A percentile compares a stretch with the other conserved stretches of the same genome.
These are phyloP conservation scores for Backusella westeae DNA, from an alignment of 192 early-diverging fungal species.

Conservation along the genomic window DNA sequence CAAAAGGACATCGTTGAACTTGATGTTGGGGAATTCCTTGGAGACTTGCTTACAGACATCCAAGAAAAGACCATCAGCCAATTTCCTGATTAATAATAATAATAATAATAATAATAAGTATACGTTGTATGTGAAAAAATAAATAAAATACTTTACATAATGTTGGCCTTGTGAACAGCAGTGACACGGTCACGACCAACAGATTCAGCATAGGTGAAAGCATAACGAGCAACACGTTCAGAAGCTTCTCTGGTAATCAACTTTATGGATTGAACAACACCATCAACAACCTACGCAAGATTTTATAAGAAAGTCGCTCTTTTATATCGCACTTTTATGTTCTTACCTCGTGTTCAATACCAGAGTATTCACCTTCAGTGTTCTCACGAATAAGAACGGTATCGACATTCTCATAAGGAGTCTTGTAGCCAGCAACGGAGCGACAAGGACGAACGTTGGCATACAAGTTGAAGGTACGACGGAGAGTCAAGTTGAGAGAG, in stretches of 20 bases:
- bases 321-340: not conserved
- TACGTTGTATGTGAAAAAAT: not conserved
- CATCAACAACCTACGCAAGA: conserved; percentile 67
- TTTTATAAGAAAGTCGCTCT: conserved; percentile 12
- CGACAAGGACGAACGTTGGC: conserved; percentile 99
- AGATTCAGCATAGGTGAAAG: conserved; percentile 89
- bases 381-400: conserved; percentile 99
- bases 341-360: conserved; percentile 87
- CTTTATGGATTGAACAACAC: conserved; percentile 99
- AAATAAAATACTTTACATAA: conserved; percentile 54
- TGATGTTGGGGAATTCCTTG: conserved; percentile 87
- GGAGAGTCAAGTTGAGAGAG: conserved; percentile 85
- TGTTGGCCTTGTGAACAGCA: conserved; percentile 98
- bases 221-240: conserved; percentile 88
- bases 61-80: conserved; percentile 97
- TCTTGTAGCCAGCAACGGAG: conserved; percentile 95
- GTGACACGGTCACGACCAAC: conserved; percentile 93
- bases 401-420: conserved; percentile 94
- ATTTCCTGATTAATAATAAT: conserved; percentile 51
- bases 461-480: conserved; percentile 96
- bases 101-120: not conserved
- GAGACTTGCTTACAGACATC: conserved; percentile 89
- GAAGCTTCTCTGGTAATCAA: conserved; percentile 96
- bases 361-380: conserved; percentile 99
- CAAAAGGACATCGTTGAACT: conserved; percentile 88